Conservation (phyloP, 2,329 filamentous ascomycete species). For the Cladosporium phlei region DNA sequence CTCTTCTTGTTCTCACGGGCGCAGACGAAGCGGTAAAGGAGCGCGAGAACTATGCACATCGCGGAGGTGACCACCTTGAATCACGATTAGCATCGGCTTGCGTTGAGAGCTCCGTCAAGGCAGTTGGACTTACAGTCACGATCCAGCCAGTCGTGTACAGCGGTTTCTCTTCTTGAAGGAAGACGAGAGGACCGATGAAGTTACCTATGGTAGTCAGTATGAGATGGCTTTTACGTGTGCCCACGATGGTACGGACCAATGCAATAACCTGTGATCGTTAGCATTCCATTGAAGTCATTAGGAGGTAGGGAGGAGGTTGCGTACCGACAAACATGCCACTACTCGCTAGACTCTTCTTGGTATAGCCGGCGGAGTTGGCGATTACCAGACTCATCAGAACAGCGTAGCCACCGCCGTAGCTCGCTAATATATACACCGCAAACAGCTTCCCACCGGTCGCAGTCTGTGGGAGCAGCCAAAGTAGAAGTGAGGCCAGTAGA, state of each 20-base stretch:
- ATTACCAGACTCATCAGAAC: conserved; percentile 48
- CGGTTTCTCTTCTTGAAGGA: conserved; percentile 39
- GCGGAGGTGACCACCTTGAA: conserved; percentile 27
- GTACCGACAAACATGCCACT: conserved; percentile 49
- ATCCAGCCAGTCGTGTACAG: conserved; percentile 39
- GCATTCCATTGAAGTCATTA: too few relatives aligned
- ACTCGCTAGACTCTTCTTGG: conserved; percentile 46
- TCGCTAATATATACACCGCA: conserved; percentile 47
- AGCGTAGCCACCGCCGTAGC: conserved; percentile 45
- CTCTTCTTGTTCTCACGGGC: conserved; percentile 42
- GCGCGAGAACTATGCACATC: conserved; percentile 32
- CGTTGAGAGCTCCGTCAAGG: background rate
- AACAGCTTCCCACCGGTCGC: conserved; percentile 45
- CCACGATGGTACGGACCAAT: conserved; percentile 32
- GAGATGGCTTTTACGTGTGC: too few relatives aligned
- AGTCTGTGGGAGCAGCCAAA: conserved; percentile 41
- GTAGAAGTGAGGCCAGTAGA: conserved; percentile 38
- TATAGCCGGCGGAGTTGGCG: conserved; percentile 51
- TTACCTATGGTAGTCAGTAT: conserved; percentile 29
- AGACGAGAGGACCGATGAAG: conserved; percentile 43
- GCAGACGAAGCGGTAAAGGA: conserved; percentile 44
- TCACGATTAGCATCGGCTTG: background rate
- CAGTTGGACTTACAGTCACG: conserved; percentile 33
- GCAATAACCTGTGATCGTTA: too few relatives aligned
- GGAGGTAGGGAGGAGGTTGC: too few relatives aligned